Base-by-base conservation (phyloP, 345 rosid genomes). In the Abelmoschus esculentus region DNA sequence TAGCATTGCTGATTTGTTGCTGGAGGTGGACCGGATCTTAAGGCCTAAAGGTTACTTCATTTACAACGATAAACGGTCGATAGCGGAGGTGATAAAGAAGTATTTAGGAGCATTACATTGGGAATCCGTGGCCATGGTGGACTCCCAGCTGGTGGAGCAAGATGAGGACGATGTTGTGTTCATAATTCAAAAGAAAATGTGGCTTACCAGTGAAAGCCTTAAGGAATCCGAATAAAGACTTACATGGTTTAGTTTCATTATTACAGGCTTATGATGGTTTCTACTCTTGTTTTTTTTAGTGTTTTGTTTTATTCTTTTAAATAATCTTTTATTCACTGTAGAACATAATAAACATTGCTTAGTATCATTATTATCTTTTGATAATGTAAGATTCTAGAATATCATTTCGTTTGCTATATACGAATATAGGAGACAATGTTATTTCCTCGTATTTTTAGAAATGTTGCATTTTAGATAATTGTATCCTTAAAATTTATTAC, bases 131-230 rank as follows among this genome's bases (percentile, higher is more conserved):
- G 89, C 86, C 54, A 74, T 74, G 26, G 61, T 83, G 0, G 85
- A 81, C 38, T 72, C 86, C 22, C 70, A 72, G 58, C 63, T 78
- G 8, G 91, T 85, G 46, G 92, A 89, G 12, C 77, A 73, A 58
- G 93, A 85, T 3, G 85, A 81, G 18, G 87, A 77, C 3, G 90
- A 89, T 3, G 66, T 76, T 0, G 87, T 91, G 59, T 71, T 91
- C 55, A 72, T 91, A 40, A 69, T 86, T 71, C 92, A 89, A 69
- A 93, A 93, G 86, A 89, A 93, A 78, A 73, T 86, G 38, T 89
- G 96, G 97, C 85, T 89, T 72, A 93, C 97, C 28, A 86, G 88
- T 47, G 91, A 83, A 79, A 88, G 90, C 80, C 79, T 86, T 63
- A 82, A 87, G 80, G 87, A 86, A 61, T 71, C 83, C 2, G 95